Evolutionary conservation across 2,329 filamentous ascomycete genomes (phyloP).

Genomic region (Phyllosticta citrichinensis): DNA sequence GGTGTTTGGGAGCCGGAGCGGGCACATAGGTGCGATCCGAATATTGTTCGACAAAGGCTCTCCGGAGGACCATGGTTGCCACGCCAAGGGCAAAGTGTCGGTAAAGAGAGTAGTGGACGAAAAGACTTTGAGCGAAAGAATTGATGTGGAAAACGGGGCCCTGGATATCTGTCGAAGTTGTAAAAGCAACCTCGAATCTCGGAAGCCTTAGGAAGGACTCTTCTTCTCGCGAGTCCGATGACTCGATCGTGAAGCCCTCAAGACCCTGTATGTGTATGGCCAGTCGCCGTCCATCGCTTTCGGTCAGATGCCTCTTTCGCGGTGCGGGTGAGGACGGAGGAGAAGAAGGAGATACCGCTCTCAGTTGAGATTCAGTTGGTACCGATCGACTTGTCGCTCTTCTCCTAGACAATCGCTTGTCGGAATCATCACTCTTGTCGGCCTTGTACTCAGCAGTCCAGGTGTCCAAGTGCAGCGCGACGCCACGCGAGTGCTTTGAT

Average conservation of each 20-base stretch:
- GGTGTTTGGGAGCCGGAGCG: constrained; percentile 13
- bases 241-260: constrained; percentile 85
- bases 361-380: constrained; percentile 51
- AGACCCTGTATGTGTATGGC: constrained; percentile 72
- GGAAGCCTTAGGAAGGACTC: constrained; percentile 83
- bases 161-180: constrained; percentile 74
- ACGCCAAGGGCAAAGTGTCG: constrained; percentile 84
- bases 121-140: constrained; percentile 66
- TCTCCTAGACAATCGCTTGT: constrained; percentile 51
- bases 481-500: constrained; percentile 68
- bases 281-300: constrained; percentile 69
- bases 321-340: constrained; percentile 32
- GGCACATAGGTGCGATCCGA: constrained; percentile 8
- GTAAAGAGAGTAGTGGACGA: constrained; percentile 84
- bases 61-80: constrained; percentile 59
- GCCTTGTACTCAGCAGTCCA: constrained; percentile 85
- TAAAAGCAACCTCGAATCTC: constrained; percentile 75
- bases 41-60: constrained; percentile 28
- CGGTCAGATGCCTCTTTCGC: constrained; percentile 41
- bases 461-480: constrained; percentile 76
- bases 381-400: constrained; percentile 58
- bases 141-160: constrained; percentile 84
- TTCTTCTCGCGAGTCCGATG: constrained; percentile 68
- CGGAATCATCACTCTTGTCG: constrained; percentile 58
- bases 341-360: constrained; percentile 39